A percentile compares a stretch with the other conserved stretches of the same genome.
These are phyloP conservation scores for Cicer yamashitae DNA, from an alignment of 306 rosid species.

Conservation along the genomic window DNA sequence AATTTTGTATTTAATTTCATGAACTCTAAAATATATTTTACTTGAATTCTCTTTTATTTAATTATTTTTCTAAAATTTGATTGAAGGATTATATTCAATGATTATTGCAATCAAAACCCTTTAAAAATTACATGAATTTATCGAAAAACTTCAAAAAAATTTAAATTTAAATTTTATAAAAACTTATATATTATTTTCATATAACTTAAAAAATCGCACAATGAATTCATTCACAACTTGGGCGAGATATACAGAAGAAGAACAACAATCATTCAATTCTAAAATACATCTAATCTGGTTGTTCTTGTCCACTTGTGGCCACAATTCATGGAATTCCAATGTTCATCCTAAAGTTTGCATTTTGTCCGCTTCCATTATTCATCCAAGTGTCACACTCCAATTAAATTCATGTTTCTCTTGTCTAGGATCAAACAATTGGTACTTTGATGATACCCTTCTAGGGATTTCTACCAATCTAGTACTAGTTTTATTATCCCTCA, in stretches of 20 bases:
- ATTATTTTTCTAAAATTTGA: too few relatives aligned
- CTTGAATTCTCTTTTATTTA: too few relatives aligned
- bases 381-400: constrained; percentile 34
- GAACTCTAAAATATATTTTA: too few relatives aligned
- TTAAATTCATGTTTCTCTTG: constrained; percentile 14
- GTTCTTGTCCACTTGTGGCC: constrained; percentile 27
- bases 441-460: constrained; percentile 3
- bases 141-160: too few relatives aligned
- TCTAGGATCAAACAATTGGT: constrained; percentile 5
- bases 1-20: too few relatives aligned
- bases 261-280: constrained; percentile 1
- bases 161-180: too few relatives aligned
- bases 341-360: neutral
- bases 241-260: neutral
- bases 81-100: too few relatives aligned
- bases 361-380: constrained; percentile 32
- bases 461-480: constrained; percentile 8
- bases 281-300: constrained; percentile 19
- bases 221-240: neutral
- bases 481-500: too few relatives aligned
- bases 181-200: too few relatives aligned
- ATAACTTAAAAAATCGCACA: neutral
- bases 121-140: too few relatives aligned
- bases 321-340: constrained; percentile 32
- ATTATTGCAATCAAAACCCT: too few relatives aligned